Conservation (phyloP, 495 filamentous ascomycete genomes). For the Penicillium cataractarum region DNA sequence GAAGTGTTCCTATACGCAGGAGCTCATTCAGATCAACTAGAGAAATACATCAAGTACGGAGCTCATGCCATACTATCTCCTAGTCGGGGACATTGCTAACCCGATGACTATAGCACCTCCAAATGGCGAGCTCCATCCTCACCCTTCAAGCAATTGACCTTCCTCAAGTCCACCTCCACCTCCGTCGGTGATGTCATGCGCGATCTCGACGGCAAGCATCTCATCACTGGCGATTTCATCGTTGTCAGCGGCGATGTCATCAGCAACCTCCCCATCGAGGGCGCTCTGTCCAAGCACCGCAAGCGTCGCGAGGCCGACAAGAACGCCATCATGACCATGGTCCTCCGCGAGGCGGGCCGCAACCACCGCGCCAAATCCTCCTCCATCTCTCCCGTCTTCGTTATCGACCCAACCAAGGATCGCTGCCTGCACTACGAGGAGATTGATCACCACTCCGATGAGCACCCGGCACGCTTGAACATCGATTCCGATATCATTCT, state of each 20-base stretch:
- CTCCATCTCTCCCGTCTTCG: constrained; percentile 77
- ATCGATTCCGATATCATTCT: constrained; percentile 75
- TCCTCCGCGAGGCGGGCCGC: constrained; percentile 77
- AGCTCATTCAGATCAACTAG: constrained; percentile 85
- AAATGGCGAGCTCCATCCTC: constrained; percentile 72
- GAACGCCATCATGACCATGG: constrained; percentile 98
- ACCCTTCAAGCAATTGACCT: constrained; percentile 82
- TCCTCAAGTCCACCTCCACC: constrained; percentile 83
- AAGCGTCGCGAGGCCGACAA: constrained; percentile 81
- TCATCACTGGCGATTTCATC: constrained; percentile 90
- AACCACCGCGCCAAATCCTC: constrained; percentile 75
- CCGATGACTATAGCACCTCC: constrained; percentile 50
- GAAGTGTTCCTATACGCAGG: constrained; percentile 92
- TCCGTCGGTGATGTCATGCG: constrained; percentile 96
- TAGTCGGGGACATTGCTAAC: constrained; percentile 12
- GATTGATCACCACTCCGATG: constrained; percentile 45
- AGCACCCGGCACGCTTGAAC: constrained; percentile 58
- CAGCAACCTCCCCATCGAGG: constrained; percentile 82
- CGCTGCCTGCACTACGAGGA: constrained; percentile 95
- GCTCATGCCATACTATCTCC: background rate
- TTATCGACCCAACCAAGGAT: constrained; percentile 77
- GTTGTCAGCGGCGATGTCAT: constrained; percentile 94
- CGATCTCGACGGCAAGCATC: constrained; percentile 82
- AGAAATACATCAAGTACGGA: constrained; percentile 74
- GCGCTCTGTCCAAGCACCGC: constrained; percentile 76